Evolutionary conservation across 768 basidiomycete species (phyloP), one percentile per base, ranked within the genome.

Genomic region (Termitomyces eurrhizus): DNA sequence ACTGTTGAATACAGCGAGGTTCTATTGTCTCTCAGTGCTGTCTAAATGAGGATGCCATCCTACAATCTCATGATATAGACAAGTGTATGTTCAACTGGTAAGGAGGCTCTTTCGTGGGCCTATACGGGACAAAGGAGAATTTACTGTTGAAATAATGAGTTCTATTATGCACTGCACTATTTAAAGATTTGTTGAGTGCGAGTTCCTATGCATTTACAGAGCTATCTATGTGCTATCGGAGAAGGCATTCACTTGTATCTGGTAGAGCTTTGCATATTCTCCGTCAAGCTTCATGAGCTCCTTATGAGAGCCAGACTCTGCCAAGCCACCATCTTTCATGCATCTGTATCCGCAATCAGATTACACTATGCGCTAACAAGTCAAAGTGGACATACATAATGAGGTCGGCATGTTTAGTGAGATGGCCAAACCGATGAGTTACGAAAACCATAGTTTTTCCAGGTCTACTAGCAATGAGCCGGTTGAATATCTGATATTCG

Each of bases 371-470:
- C 39, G 32, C 18, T 13, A 16, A 32, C 42, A 13, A 52, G 18
- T 37, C 14, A 37, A 39, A 8, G 12, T 24, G 8, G 14, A 66
- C 71, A 45, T 58, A 76, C 75, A 78, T 53, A 39, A 78, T 75
- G 14, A 72, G 24, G 60, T 78, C 75, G 7, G 76, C 76, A 41
- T 72, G 68, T 56, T 73, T 72, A 2, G 74, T 75, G 5, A 78
- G 67, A 63, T 73, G 70, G 9, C 73, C 75, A 59, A 78, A 75
- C 21, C 75, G 66, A 61, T 77, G 77, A 0, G 74, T 75, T 7
- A 76, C 74, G 51, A 75, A 75, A 3, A 78, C 62, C 72, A 72
- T 73, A 14, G 73, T 74, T 69, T 78, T 81, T 1, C 75, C 78
- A 2, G 64, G 48, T 12, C 77, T 69, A 5, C 56, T 60, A 2